Evolutionary conservation across 1,284 basidiomycete genomes (phyloP).

Genomic region (Megacollybia platyphylla): DNA sequence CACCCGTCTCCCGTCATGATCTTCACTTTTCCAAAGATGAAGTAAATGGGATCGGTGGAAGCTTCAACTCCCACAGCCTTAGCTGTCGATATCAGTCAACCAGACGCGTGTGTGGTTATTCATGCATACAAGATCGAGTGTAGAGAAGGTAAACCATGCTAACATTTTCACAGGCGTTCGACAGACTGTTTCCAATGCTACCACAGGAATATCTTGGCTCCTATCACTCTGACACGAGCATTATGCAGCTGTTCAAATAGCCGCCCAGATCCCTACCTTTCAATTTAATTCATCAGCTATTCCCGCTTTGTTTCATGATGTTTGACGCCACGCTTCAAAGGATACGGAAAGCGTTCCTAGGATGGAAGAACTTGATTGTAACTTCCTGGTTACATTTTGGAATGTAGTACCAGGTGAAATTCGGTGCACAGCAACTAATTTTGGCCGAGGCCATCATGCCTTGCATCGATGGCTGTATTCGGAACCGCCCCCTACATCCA

Average conservation of each 20-base stretch:
- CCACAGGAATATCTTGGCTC: slow-evolving; percentile 22
- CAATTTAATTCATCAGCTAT: slow-evolving; percentile 14
- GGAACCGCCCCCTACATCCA: slow-evolving; percentile 13
- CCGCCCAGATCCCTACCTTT: slow-evolving; percentile 17
- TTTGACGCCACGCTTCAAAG: slow-evolving; percentile 18
- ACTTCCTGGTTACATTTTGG: slow-evolving; percentile 27
- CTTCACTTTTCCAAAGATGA: slow-evolving; percentile 21
- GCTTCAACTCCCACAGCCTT: slow-evolving; percentile 5
- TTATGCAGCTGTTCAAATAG: slow-evolving; percentile 11
- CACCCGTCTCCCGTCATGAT: slow-evolving; percentile 18
- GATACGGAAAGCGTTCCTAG: slow-evolving; percentile 27
- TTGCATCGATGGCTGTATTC: slow-evolving; percentile 22
- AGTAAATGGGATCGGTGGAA: slow-evolving; percentile 18
- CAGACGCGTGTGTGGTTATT: slow-evolving; percentile 33
- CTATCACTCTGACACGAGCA: slow-evolving; percentile 16
- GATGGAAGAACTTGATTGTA: slow-evolving; percentile 19
- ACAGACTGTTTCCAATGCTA: slow-evolving; percentile 15
- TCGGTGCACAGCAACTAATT: slow-evolving; percentile 16
- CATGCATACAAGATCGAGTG: slow-evolving; percentile 18
- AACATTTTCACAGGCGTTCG: slow-evolving; percentile 21
- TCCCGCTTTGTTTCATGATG: slow-evolving; percentile 22
- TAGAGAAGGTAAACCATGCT: slow-evolving; percentile 12
- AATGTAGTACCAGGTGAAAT: slow-evolving; percentile 25
- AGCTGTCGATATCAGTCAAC: slow-evolving; percentile 15
- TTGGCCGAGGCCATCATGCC: slow-evolving; percentile 23